These are phyloP conservation scores for Asterionellopsis glacialis DNA, from an alignment of 108 stramenopile genomes.

Conservation along the genomic window DNA sequence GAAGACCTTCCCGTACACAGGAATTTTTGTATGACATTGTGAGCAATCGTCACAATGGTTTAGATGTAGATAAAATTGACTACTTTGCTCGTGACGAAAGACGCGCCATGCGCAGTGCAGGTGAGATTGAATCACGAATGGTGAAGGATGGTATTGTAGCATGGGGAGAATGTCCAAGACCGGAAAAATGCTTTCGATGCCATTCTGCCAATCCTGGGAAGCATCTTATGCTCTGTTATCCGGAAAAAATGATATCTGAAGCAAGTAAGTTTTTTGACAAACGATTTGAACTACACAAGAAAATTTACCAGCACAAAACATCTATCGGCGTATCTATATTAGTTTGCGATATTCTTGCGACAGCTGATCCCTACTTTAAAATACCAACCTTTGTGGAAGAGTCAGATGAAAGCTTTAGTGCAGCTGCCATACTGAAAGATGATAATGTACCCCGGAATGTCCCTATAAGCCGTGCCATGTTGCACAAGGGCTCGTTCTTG, in stretches of 20 bases:
- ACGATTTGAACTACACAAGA: conserved; percentile 66
- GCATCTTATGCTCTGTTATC: conserved; percentile 87
- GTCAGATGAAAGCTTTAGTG: conserved; percentile 2
- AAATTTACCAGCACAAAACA: conserved; percentile 85
- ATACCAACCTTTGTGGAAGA: conserved; percentile 15
- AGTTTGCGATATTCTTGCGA: conserved; percentile 67
- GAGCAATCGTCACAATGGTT: conserved; percentile 78
- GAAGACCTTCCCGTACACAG: conserved; percentile 33
- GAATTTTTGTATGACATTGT: conserved; percentile 94
- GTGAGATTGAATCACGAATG: conserved; percentile 40
- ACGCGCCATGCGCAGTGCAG: conserved; percentile 29
- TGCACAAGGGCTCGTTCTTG: conserved; percentile 36
- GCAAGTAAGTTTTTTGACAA: conserved; percentile 68
- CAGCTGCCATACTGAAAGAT: neutral
- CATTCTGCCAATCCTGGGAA: conserved; percentile 5
- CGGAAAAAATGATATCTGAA: conserved; percentile 61
- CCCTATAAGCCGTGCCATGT: conserved; percentile 64
- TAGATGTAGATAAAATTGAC: conserved; percentile 95
- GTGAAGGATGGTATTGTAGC: conserved; percentile 74
- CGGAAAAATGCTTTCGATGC: conserved; percentile 41
- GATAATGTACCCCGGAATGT: conserved; percentile 16
- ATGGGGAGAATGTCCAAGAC: conserved; percentile 42
- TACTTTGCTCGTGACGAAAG: conserved; percentile 84
- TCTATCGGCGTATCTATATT: conserved; percentile 60
- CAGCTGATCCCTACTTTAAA: conserved; percentile 68